Percentiles rank a stretch among this genome's conserved stretches.
Conservation (phyloP, 2,329 filamentous ascomycete species). For the Talaromyces piceae region DNA sequence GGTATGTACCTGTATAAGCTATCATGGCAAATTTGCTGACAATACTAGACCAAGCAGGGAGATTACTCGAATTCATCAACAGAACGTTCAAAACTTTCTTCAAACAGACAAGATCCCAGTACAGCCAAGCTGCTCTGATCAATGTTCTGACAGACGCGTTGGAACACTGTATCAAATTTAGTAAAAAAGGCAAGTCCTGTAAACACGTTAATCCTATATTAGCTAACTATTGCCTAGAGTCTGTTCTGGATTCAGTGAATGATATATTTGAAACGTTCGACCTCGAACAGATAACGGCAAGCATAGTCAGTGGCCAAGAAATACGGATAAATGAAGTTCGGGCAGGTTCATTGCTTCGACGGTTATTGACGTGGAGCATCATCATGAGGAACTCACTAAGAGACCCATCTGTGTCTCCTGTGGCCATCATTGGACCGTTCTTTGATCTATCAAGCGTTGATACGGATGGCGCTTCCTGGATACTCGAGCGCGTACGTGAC, state of each 20-base stretch:
- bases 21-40: constrained; percentile 13
- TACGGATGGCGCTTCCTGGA: constrained; percentile 27
- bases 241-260: constrained; percentile 17
- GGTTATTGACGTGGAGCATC: constrained; percentile 26
- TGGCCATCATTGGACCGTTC: constrained; percentile 15
- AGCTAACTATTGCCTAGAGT: not conserved
- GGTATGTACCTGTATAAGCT: constrained; percentile 17
- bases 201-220: not conserved
- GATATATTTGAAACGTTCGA: constrained; percentile 7
- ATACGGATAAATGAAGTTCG: constrained; percentile 15
- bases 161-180: constrained; percentile 25
- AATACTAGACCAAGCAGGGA: constrained; percentile 22
- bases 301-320: constrained; percentile 1
- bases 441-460: constrained; percentile 22
- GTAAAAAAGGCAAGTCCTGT: constrained; percentile 21
- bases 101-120: constrained; percentile 24
- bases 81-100: constrained; percentile 21
- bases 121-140: constrained; percentile 27
- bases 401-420: not conserved
- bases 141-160: constrained; percentile 31
- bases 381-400: constrained; percentile 16
- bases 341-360: constrained; percentile 29
- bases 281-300: constrained; percentile 2
- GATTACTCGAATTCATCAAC: constrained; percentile 19
- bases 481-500: constrained; percentile 25